phyloP scores from a whole-genome alignment of 805 yeast genomes.

The Schizosaccharomyces japonicus region DNA sequence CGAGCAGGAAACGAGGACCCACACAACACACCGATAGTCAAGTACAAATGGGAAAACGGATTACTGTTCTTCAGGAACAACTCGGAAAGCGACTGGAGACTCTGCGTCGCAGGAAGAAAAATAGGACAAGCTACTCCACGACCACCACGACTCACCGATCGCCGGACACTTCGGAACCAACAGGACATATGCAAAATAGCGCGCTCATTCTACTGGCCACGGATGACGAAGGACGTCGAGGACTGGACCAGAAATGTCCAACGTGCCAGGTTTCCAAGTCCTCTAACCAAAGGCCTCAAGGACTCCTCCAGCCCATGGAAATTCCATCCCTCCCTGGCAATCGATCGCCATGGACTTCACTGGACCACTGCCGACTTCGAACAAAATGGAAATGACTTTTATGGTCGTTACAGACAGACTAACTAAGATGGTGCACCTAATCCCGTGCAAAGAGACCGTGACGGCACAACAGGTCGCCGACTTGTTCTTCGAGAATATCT shows the following conservation, averaged over 20 bases:
- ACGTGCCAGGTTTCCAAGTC: not conserved
- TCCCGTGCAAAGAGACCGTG: slow-evolving; percentile 65
- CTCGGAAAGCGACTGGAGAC: too few species aligned
- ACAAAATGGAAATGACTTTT: too few species aligned
- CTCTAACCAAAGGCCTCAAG: not conserved
- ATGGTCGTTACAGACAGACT: too few species aligned
- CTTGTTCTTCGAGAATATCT: too few species aligned
- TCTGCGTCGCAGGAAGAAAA: too few species aligned
- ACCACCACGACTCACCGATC: not conserved
- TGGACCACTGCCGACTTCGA: not conserved
- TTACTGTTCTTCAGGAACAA: too few species aligned
- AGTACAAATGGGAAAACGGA: too few species aligned
- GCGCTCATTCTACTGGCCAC: not conserved
- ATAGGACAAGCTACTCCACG: not conserved
- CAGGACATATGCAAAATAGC: not conserved
- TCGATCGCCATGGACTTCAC: not conserved
- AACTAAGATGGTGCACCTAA: too few species aligned
- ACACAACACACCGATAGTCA: too few species aligned
- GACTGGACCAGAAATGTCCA: not conserved
- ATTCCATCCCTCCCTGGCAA: not conserved
- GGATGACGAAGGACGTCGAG: not conserved
- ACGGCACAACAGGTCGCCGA: too few species aligned
- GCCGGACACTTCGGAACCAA: not conserved
- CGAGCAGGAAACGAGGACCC: too few species aligned
- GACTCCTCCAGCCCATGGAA: not conserved